These are phyloP conservation scores for Lagenaria siceraria DNA, from an alignment of 306 rosid species.

Conservation along the genomic window DNA sequence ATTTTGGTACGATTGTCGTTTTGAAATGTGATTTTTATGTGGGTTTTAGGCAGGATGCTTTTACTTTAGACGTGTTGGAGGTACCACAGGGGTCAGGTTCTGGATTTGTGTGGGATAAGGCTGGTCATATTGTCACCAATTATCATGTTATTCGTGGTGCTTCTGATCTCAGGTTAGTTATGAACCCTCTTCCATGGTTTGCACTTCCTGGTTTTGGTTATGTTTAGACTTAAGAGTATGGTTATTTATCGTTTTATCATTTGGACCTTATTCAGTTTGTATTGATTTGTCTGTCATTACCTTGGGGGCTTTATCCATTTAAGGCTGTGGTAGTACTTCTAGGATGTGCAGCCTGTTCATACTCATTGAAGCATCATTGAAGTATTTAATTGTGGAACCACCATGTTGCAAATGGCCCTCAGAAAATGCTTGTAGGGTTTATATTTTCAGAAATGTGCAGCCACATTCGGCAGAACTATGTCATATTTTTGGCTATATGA, in stretches of 20 bases:
- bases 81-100: conserved; percentile 98
- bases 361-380: background rate
- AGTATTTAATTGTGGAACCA: background rate
- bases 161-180: conserved; percentile 80
- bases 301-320: background rate
- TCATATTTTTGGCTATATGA: background rate
- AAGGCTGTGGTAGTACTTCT: background rate
- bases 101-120: conserved; percentile 88
- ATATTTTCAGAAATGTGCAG: background rate
- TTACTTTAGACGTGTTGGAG: conserved; percentile 88
- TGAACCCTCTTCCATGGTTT: background rate
- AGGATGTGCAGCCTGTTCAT: background rate
- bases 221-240: background rate
- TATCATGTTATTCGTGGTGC: conserved; percentile 98
- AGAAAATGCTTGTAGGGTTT: background rate
- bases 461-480: background rate
- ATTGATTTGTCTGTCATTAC: background rate
- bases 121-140: conserved; percentile 83
- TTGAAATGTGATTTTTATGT: conserved; percentile 11
- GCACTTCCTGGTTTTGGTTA: background rate
- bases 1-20: background rate
- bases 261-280: background rate
- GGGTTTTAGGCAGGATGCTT: conserved; percentile 81
- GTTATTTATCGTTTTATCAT: background rate
- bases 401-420: background rate